phyloP scores from a whole-genome alignment of 1,284 basidiomycete genomes.

The Porogramme epimiltina region DNA sequence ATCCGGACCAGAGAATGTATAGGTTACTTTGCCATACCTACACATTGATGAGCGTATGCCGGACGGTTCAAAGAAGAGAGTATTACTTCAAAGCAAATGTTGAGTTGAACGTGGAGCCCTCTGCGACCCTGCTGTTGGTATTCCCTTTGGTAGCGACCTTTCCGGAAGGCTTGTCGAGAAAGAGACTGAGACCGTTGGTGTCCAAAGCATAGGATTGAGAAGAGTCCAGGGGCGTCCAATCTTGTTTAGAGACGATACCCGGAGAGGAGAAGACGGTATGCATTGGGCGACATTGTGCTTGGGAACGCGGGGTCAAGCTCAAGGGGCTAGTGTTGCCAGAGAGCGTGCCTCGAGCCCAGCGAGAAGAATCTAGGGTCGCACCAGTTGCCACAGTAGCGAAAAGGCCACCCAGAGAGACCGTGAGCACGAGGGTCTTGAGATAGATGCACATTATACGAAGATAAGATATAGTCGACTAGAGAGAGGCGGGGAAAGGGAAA shows the following conservation, averaged over 20 bases:
- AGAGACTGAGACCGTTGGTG: slow-evolving; percentile 36
- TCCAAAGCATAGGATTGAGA: slow-evolving; percentile 32
- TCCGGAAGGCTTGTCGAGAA: slow-evolving; percentile 36
- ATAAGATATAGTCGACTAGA: too few species aligned
- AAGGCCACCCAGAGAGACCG: too few species aligned
- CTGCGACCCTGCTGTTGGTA: slow-evolving; percentile 38
- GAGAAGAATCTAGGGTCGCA: too few species aligned
- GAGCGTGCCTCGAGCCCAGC: too few species aligned
- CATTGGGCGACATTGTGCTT: too few species aligned
- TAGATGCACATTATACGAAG: too few species aligned
- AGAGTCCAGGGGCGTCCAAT: slow-evolving; percentile 32
- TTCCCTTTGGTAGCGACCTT: slow-evolving; percentile 33
- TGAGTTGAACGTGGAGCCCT: slow-evolving; percentile 46
- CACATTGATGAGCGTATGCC: too few species aligned
- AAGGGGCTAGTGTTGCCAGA: not conserved
- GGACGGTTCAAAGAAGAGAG: too few species aligned
- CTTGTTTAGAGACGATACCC: not conserved
- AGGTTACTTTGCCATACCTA: slow-evolving; percentile 41
- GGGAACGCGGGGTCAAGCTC: too few species aligned
- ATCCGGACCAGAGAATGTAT: slow-evolving; percentile 34
- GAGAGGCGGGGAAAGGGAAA: too few species aligned
- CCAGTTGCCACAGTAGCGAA: too few species aligned
- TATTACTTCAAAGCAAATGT: slow-evolving; percentile 39
- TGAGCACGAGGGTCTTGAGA: too few species aligned
- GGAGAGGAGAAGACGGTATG: not conserved